Base-by-base conservation (phyloP, 495 filamentous ascomycete species). In the Platismatia glauca region DNA sequence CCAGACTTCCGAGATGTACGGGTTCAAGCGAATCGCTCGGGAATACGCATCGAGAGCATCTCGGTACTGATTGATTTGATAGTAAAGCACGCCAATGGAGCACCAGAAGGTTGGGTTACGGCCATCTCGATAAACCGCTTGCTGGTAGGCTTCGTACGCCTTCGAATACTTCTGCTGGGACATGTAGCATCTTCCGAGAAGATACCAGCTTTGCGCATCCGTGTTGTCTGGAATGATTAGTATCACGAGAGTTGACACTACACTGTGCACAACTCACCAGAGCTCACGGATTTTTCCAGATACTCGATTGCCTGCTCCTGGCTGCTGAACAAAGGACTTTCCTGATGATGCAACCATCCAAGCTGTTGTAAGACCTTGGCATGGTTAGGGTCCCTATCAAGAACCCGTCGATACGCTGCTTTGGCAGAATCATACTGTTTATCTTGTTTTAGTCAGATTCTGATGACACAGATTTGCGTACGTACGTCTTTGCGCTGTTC, bases 31-130 rank as follows among this genome's bases (percentile, higher is more conserved):
- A 69, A 99, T 99, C 50, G 94, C 94, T 64, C 94, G 90, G 67
- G 91, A 96, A 76, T 99, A 99, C 64, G 94, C 94, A 81, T 99
- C 94, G 57, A 99, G 84, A 22, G 94, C 94, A 79, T 99, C 94
- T 57, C 94, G 86, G 74, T 99, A 99, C 79, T 99, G 94, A 73
- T 99, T 99, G 78, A 99, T 99, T 76, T 99, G 94, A 77, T 97
- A 99, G 72, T 99, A 99, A 43, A 99, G 84, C 22, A 99, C 94
- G 71, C 94, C 94, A 72, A 99, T 99, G 29, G 94, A 99, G 78
- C 95, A 97, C 94, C 94, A 99, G 79, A 99, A 99, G 16, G 94
- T 99, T 33, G 94, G 95, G 68, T 99, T 99, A 68, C 94, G 86
- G 29, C 95, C 95, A 71, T 99, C 94, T 59, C 94, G 90, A 71